These are phyloP conservation scores for Diaporthe caulivora DNA, from an alignment of 2,329 filamentous ascomycete species.

Conservation along the genomic window DNA sequence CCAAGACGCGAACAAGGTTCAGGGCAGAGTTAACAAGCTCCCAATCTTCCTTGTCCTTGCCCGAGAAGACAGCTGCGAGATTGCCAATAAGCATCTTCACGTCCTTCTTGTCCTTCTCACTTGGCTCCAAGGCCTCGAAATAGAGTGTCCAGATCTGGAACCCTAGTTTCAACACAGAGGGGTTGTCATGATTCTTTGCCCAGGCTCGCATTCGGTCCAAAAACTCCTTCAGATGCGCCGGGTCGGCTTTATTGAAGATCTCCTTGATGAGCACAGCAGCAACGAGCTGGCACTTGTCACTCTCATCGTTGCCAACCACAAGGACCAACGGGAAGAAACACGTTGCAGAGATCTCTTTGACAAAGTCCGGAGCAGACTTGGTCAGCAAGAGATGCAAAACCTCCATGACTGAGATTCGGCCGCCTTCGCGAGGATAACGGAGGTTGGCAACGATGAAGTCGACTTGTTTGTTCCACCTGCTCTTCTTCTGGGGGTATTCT, in stretches of 20 bases:
- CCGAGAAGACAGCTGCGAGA: slow-evolving; percentile 64
- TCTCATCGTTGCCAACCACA: slow-evolving; percentile 89
- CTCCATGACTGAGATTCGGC: slow-evolving; percentile 93
- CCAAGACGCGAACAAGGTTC: slow-evolving; percentile 75
- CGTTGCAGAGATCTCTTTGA: slow-evolving; percentile 83
- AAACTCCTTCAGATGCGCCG: slow-evolving; percentile 78
- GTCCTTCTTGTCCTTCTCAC: slow-evolving; percentile 74
- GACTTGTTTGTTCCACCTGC: slow-evolving; percentile 89
- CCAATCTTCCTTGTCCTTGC: slow-evolving; percentile 72
- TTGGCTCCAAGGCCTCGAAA: slow-evolving; percentile 76
- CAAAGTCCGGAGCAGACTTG: slow-evolving; percentile 84
- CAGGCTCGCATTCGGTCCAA: slow-evolving; percentile 79
- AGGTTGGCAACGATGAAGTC: slow-evolving; percentile 91
- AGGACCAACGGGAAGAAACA: slow-evolving; percentile 91
- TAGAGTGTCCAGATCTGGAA: slow-evolving; percentile 87
- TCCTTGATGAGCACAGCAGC: slow-evolving; percentile 84
- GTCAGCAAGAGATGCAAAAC: slow-evolving; percentile 86
- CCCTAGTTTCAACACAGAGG: slow-evolving; percentile 77
- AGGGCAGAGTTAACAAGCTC: slow-evolving; percentile 82
- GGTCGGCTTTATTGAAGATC: slow-evolving; percentile 82
- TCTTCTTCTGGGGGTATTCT: slow-evolving; percentile 93
- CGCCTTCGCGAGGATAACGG: slow-evolving; percentile 89
- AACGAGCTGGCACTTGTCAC: slow-evolving; percentile 84
- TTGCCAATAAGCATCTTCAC: slow-evolving; percentile 71
- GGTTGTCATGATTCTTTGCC: slow-evolving; percentile 80